Base-by-base conservation (phyloP, 495 filamentous ascomycete genomes). In the Penicillium canariense region DNA sequence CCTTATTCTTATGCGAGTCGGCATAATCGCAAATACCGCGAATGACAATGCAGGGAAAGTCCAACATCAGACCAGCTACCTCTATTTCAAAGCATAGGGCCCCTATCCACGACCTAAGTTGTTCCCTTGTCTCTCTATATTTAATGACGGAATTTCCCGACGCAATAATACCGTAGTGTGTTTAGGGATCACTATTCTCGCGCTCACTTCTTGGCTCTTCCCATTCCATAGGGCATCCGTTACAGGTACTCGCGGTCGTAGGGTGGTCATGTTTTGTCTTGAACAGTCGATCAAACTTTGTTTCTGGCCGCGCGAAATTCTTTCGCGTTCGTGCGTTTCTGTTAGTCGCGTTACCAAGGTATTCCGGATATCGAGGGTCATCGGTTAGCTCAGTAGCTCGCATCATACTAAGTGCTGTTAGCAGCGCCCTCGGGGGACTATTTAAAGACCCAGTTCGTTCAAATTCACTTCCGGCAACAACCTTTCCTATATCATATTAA, bases 141-240 rank as follows among this genome's bases (percentile, higher is more conserved):
- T 58, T 64, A 25, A 73, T 70, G 1, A 74, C 55, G 1, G 45
- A 45, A 45, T 76, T 77, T 9, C 67, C 70, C 6, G 67, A 74
- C 15, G 71, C 74, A 40, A 77, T 71, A 10, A 52, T 56, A 5
- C 74, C 71, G 44, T 72, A 75, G 49, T 72, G 66, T 10, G 48
- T 17, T 15, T 26, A 18, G 5, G 20, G 48, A 50, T 50, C 32
- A 2, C 18, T 27, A 66, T 42, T 23, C 18, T 38, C 44, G 15
- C 42, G 42, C 25, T 0, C 2, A 28, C 2, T 1, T 28, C 42
- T 45, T 10, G 25, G 23, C 22, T 45, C 22, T 45, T 45, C 42
- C 42, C 42, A 45, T 12, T 45, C 42, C 4, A 9, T n/a, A 4
- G 14, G 42, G 15, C 42, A 45, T 14, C 23, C 9, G 8, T 45